Evolutionary conservation across 345 rosid genomes (phyloP).

Genomic region (Eucalyptus microcorys): DNA sequence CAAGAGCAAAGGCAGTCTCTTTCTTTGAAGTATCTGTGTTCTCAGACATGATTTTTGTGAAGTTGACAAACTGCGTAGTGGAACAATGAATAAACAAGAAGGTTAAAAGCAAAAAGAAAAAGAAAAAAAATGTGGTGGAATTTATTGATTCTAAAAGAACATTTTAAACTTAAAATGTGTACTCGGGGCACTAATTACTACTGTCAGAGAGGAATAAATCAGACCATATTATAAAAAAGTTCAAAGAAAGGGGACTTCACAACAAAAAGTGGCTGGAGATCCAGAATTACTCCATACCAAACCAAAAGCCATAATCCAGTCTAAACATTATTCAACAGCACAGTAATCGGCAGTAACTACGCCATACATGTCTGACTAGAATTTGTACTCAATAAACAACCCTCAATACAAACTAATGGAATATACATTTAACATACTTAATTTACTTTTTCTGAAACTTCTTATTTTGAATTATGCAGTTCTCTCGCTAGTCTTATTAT

Average conservation of each 20-base stretch:
- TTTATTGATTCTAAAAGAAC: neutral
- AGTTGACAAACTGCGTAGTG: conserved; percentile 62
- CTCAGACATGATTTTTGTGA: conserved; percentile 75
- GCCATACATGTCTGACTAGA: neutral
- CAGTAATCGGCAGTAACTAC: neutral
- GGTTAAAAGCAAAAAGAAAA: neutral
- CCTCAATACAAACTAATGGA: neutral
- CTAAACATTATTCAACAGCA: neutral
- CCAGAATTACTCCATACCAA: neutral
- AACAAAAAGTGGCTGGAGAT: neutral
- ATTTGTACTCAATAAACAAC: neutral
- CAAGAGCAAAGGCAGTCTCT: conserved; percentile 85
- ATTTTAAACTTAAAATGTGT: neutral
- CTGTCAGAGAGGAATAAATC: neutral
- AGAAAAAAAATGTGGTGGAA: neutral
- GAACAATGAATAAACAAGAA: neutral
- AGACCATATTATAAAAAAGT: neutral
- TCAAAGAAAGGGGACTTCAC: neutral
- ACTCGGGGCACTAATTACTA: neutral
- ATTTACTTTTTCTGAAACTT: neutral
- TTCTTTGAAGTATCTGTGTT: conserved; percentile 48
- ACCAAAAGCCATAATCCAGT: neutral
- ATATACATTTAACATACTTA: neutral
- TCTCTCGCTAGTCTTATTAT: neutral
- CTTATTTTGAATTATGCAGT: neutral